A percentile compares a stretch with the other conserved stretches of the same genome.
phyloP scores from a whole-genome alignment of 2,329 filamentous ascomycete genomes.

The Tolypocladium album region DNA sequence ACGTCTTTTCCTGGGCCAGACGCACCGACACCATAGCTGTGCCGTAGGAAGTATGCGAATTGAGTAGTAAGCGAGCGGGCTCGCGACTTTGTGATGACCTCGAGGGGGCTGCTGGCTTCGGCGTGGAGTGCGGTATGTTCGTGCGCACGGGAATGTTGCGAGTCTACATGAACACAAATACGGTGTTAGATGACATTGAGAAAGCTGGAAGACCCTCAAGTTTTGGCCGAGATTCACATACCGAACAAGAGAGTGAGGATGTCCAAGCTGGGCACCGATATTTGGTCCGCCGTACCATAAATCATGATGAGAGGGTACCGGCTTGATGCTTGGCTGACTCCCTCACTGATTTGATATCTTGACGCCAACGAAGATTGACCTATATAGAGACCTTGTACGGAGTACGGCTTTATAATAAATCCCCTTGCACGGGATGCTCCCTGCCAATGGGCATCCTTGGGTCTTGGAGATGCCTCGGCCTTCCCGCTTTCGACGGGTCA shows the following conservation, averaged over 20 bases:
- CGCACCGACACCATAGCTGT: constrained; percentile 38
- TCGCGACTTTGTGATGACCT: constrained; percentile 40
- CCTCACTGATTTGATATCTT: not conserved
- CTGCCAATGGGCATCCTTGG: not conserved
- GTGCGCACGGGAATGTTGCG: constrained; percentile 17
- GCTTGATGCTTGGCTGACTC: not conserved
- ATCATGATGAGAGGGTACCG: not conserved
- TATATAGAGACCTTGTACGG: too few species aligned
- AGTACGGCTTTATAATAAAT: too few species aligned
- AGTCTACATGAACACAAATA: constrained; percentile 17
- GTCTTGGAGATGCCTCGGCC: not conserved
- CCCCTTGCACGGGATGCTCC: not conserved
- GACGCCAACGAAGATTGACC: not conserved
- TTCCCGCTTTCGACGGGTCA: not conserved
- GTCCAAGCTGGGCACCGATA: constrained; percentile 25
- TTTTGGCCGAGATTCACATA: constrained; percentile 8
- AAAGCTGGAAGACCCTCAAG: not conserved
- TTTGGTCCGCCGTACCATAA: not conserved
- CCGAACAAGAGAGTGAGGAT: constrained; percentile 32
- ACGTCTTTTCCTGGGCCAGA: constrained; percentile 38
- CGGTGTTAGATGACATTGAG: not conserved
- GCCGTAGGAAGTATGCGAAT: constrained; percentile 43
- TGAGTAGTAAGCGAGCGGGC: constrained; percentile 37
- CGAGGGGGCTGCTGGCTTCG: constrained; percentile 44
- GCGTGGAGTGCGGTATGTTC: constrained; percentile 44